Percentiles rank a stretch among this genome's conserved stretches.
phyloP scores from a whole-genome alignment of 768 basidiomycete species.

The Neoboletus magnificus region DNA sequence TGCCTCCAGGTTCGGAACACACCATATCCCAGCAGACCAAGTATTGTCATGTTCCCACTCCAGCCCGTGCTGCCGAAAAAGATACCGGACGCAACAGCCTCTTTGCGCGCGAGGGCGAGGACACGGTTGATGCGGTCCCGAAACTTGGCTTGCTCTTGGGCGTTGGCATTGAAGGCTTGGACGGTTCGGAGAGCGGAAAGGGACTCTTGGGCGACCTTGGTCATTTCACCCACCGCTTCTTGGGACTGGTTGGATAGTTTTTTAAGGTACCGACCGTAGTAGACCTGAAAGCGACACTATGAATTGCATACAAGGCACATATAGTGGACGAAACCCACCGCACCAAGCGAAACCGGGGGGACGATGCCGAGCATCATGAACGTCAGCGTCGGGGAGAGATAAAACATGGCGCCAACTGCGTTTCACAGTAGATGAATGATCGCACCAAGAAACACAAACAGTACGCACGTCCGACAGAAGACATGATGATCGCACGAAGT shows the following conservation, averaged over 20 bases:
- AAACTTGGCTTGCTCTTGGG: conserved; percentile 77
- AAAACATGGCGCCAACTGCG: conserved; percentile 92
- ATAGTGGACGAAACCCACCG: conserved; percentile 44
- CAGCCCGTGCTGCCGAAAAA: conserved; percentile 92
- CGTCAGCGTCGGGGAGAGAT: conserved; percentile 84
- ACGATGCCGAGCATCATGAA: conserved; percentile 91
- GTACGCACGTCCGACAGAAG: conserved; percentile 83
- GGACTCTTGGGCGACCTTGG: conserved; percentile 84
- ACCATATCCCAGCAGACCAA: conserved; percentile 92
- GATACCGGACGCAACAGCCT: conserved; percentile 86
- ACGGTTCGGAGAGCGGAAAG: conserved; percentile 84
- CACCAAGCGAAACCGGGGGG: conserved; percentile 81
- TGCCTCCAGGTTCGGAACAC: conserved; percentile 14
- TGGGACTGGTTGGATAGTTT: conserved; percentile 89
- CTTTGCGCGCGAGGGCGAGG: conserved; percentile 73
- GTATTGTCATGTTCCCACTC: conserved; percentile 90
- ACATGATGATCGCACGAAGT: conserved; percentile 83
- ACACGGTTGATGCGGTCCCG: conserved; percentile 61
- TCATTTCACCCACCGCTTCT: conserved; percentile 95
- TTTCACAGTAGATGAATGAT: not conserved
- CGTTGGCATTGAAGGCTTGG: conserved; percentile 85
- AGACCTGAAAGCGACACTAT: conserved; percentile 53
- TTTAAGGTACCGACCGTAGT: conserved; percentile 94
- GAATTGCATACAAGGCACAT: conserved; percentile 5
- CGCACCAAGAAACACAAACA: not conserved